phyloP scores from a whole-genome alignment of 108 stramenopile genomes.

The Ochromonas danica region DNA sequence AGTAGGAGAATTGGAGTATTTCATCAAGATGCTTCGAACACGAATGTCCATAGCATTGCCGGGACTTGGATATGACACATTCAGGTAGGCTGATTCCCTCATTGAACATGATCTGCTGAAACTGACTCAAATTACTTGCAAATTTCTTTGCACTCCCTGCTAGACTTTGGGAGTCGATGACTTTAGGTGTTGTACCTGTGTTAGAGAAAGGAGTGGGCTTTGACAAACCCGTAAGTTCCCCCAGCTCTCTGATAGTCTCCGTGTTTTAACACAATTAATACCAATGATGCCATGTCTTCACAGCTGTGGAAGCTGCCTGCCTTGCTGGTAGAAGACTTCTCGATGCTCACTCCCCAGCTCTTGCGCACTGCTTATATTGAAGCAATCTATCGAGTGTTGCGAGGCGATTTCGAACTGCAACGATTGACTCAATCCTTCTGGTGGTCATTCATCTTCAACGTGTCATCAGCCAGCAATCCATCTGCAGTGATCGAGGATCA shows the following conservation, averaged over 20 bases:
- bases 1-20: not conserved
- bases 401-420: slow-evolving; percentile 22
- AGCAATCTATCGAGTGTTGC: slow-evolving; percentile 27
- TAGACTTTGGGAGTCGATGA: slow-evolving; percentile 29
- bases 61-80: slow-evolving; percentile 35
- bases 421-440: slow-evolving; percentile 16
- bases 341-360: not conserved
- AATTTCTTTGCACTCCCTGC: too few species aligned
- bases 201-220: slow-evolving; percentile 20
- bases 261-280: not conserved
- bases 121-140: too few species aligned
- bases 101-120: too few species aligned
- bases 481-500: not conserved
- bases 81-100: too few species aligned
- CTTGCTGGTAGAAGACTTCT: slow-evolving; percentile 28
- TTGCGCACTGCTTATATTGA: slow-evolving; percentile 29
- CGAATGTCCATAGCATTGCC: not conserved
- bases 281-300: not conserved
- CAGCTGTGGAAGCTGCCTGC: slow-evolving; percentile 22
- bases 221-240: not conserved
- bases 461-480: not conserved
- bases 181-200: slow-evolving; percentile 23
- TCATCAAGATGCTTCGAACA: not conserved
- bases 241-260: not conserved
- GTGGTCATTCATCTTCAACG: not conserved